phyloP scores from a whole-genome alignment of 2,329 filamentous ascomycete genomes.

The Paracoccidioides brasiliensis region DNA sequence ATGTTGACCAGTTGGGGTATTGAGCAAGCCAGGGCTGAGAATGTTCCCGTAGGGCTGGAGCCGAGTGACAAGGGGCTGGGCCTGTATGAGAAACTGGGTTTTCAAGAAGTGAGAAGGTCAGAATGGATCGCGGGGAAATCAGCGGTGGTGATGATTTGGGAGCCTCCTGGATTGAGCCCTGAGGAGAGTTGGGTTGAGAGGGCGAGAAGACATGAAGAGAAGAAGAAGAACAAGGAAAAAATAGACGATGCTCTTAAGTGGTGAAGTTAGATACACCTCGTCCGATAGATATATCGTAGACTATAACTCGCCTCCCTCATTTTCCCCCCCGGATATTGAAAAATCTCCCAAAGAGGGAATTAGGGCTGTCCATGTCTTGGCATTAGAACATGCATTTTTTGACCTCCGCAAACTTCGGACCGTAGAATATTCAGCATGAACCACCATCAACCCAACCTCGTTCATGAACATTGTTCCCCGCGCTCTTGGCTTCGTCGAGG shows the following conservation, averaged over 20 bases:
- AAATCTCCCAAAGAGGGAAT: too few species aligned
- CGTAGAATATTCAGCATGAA: not conserved
- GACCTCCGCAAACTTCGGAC: not conserved
- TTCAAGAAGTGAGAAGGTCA: conserved; percentile 9
- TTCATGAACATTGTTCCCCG: not conserved
- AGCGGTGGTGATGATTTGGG: conserved; percentile 6
- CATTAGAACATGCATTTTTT: not conserved
- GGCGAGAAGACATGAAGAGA: not conserved
- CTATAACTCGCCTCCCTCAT: too few species aligned
- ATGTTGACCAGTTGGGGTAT: conserved; percentile 13
- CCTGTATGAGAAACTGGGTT: conserved; percentile 16
- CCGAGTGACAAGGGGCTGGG: conserved; percentile 11
- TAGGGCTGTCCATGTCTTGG: not conserved
- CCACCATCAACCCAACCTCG: not conserved
- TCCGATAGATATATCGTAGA: not conserved
- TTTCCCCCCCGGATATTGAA: too few species aligned
- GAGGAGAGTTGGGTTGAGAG: conserved; percentile 4
- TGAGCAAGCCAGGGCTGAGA: conserved; percentile 10
- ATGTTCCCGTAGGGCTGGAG: conserved; percentile 13
- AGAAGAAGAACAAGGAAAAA: not conserved
- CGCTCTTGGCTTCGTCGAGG: not conserved
- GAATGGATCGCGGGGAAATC: conserved; percentile 1
- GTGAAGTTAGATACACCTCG: not conserved
- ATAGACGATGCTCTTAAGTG: not conserved
- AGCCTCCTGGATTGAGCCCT: not conserved